Evolutionary conservation across 1,139 yeast genomes (phyloP).

Genomic region (Scheffersomyces parashehatae): DNA sequence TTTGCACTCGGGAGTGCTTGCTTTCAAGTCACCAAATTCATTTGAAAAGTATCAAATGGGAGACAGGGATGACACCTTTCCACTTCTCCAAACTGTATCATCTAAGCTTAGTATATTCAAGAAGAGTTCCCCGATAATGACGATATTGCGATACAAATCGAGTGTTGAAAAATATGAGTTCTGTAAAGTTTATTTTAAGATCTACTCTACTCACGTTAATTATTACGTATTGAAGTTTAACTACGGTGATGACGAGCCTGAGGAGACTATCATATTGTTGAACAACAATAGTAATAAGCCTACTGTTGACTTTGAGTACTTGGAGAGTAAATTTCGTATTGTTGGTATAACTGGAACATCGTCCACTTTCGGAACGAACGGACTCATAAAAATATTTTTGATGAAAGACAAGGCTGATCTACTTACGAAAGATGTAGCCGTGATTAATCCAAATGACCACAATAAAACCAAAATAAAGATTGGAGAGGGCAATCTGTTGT

Average conservation of each 20-base stretch:
- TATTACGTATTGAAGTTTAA: conserved; percentile 33
- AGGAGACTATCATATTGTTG: conserved; percentile 20
- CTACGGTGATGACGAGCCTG: conserved; percentile 7
- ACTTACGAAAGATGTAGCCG: conserved; percentile 24
- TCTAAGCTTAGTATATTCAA: conserved; percentile 33
- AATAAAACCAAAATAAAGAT: conserved; percentile 1
- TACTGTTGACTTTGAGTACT: conserved; percentile 32
- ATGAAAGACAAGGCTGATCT: conserved; percentile 22
- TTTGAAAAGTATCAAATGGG: conserved; percentile 12
- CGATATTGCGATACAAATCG: conserved; percentile 18
- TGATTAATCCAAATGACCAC: neutral
- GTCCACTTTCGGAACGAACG: conserved; percentile 38
- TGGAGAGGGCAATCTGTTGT: conserved; percentile 6
- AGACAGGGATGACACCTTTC: conserved; percentile 11
- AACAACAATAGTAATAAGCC: conserved; percentile 39
- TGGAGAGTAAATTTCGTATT: conserved; percentile 32
- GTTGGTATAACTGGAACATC: conserved; percentile 39
- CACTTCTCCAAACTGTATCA: conserved; percentile 27
- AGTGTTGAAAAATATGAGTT: conserved; percentile 18
- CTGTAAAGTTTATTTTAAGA: conserved; percentile 36
- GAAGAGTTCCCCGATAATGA: conserved; percentile 34
- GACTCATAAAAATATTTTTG: conserved; percentile 28
- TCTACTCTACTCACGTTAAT: conserved; percentile 33
- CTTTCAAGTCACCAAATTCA: conserved; percentile 21
- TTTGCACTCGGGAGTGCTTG: conserved; percentile 30